Conservation (phyloP, 345 rosid genomes). For the Aquilaria malaccensis region DNA sequence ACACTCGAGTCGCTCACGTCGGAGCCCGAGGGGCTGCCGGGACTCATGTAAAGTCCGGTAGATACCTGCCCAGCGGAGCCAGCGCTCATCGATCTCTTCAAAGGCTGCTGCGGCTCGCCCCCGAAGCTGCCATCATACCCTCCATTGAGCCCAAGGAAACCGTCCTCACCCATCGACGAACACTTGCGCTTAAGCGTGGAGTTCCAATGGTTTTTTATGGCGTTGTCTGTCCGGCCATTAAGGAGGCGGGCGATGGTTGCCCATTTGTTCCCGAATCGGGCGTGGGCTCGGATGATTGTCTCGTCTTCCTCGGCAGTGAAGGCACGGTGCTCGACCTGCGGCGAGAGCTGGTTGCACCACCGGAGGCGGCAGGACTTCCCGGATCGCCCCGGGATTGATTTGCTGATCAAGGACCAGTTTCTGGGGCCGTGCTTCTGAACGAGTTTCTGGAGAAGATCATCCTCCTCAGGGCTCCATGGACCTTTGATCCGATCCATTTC, state of each 20-base stretch:
- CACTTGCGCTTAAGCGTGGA: constrained; percentile 88
- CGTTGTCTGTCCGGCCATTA: constrained; percentile 89
- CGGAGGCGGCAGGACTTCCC: constrained; percentile 87
- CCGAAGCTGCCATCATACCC: constrained; percentile 53
- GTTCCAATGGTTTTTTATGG: constrained; percentile 95
- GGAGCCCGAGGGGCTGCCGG: constrained; percentile 74
- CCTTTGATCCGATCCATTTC: constrained; percentile 89
- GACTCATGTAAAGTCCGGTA: constrained; percentile 57
- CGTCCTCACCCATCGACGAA: constrained; percentile 30
- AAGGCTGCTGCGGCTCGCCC: constrained; percentile 34
- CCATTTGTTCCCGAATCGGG: constrained; percentile 91
- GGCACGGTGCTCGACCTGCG: constrained; percentile 86
- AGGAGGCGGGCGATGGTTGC: constrained; percentile 91
- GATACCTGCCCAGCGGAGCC: constrained; percentile 39
- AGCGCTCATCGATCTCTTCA: constrained; percentile 70
- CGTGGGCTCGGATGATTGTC: constrained; percentile 72
- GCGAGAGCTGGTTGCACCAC: constrained; percentile 97
- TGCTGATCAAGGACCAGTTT: constrained; percentile 94
- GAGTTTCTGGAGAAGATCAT: constrained; percentile 59
- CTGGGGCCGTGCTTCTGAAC: constrained; percentile 79
- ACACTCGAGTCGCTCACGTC: constrained; percentile 65
- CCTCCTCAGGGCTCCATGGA: constrained; percentile 97
- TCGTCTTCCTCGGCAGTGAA: constrained; percentile 74
- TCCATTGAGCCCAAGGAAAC: constrained; percentile 19
- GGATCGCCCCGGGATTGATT: constrained; percentile 88